These are phyloP conservation scores for Chloris gayana DNA, from an alignment of 176 grass and related monocot species.

Conservation along the genomic window DNA sequence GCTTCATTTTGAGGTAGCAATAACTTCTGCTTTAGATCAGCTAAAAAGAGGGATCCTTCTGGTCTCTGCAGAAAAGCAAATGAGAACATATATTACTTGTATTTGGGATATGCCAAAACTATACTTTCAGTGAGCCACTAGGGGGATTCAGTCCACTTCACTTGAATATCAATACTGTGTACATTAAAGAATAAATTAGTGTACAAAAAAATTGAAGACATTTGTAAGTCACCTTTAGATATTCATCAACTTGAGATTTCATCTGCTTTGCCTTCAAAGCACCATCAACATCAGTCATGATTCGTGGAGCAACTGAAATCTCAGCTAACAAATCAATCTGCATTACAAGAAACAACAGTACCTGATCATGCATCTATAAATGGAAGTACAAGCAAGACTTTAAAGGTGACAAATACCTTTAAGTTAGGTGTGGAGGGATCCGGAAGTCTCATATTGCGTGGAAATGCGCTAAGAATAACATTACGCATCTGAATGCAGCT, in stretches of 20 bases:
- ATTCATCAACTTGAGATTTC: slow-evolving; percentile 87
- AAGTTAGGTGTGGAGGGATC: slow-evolving; percentile 96
- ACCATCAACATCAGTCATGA: slow-evolving; percentile 90
- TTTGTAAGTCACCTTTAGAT: slow-evolving; percentile 73
- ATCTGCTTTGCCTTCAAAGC: slow-evolving; percentile 87
- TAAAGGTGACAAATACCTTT: slow-evolving; percentile 61
- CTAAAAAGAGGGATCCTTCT: slow-evolving; percentile 80
- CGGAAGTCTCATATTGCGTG: slow-evolving; percentile 97
- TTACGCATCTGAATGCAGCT: slow-evolving; percentile 99
- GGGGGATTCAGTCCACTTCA: background rate
- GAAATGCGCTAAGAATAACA: slow-evolving; percentile 96
- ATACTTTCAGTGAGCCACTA: background rate
- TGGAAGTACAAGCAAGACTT: slow-evolving; percentile 7
- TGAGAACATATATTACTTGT: slow-evolving; percentile 33
- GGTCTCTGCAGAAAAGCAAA: slow-evolving; percentile 53
- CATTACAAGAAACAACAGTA: slow-evolving; percentile 34
- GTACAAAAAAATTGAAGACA: background rate
- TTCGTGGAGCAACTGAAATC: slow-evolving; percentile 75
- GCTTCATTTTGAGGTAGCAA: slow-evolving; percentile 79
- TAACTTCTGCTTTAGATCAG: slow-evolving; percentile 81
- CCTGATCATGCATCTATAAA: slow-evolving; percentile 22
- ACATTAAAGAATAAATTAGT: slow-evolving; percentile 5
- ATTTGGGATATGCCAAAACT: background rate
- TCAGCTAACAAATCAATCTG: slow-evolving; percentile 98
- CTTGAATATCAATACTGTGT: background rate